These are phyloP conservation scores for Gelatoporia subvermispora DNA, from an alignment of 768 basidiomycete genomes.

Conservation along the genomic window DNA sequence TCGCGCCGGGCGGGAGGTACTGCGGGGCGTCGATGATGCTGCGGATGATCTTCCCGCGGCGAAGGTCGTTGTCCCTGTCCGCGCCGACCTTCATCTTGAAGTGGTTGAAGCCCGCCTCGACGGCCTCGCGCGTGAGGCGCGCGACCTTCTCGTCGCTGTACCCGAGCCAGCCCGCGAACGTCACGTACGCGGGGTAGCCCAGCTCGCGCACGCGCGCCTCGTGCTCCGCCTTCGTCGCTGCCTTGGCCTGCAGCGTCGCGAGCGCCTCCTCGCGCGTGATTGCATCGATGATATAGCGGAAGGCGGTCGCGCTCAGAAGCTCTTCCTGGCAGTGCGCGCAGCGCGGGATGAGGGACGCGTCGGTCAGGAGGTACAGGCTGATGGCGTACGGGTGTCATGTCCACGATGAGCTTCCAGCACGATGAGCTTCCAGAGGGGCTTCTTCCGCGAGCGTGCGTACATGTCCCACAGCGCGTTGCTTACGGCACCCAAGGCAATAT, in stretches of 20 bases:
- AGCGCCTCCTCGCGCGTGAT: conserved; percentile 91
- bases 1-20: conserved; percentile 58
- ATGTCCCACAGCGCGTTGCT: conserved; percentile 95
- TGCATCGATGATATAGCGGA: conserved; percentile 89
- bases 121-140: conserved; percentile 79
- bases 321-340: conserved; percentile 49
- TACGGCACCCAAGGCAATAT: conserved; percentile 83
- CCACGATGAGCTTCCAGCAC: too few relatives aligned
- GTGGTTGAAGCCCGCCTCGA: conserved; percentile 89
- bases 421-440: conserved; percentile 95
- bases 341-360: neutral
- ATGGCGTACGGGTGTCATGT: conserved; percentile 67
- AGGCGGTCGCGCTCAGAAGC: conserved; percentile 69
- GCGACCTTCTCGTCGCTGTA: conserved; percentile 92
- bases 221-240: conserved; percentile 70
- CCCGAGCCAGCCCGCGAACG: conserved; percentile 90
- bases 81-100: conserved; percentile 99
- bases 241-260: conserved; percentile 71
- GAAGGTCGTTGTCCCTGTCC: conserved; percentile 73
- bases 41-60: conserved; percentile 84
- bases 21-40: conserved; percentile 93
- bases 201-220: conserved; percentile 68
- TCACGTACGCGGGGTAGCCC: conserved; percentile 92
- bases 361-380: neutral
- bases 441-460: conserved; percentile 72